Percentiles rank a stretch among this genome's conserved stretches.
These are phyloP conservation scores for Pontederia paniculata DNA, from an alignment of 176 grass and related monocot genomes.

Conservation along the genomic window DNA sequence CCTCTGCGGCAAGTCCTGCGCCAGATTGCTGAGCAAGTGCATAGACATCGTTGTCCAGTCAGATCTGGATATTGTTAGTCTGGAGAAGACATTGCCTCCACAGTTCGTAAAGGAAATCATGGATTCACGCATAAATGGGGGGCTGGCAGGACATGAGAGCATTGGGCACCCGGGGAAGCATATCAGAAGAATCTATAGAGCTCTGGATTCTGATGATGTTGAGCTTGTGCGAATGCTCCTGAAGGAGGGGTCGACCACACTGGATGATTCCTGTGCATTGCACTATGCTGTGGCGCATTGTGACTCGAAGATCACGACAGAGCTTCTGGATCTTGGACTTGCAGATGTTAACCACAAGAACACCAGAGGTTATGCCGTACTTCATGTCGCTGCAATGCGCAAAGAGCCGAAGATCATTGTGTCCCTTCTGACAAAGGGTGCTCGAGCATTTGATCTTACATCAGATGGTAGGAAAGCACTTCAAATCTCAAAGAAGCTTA, in stretches of 20 bases:
- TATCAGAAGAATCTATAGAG: conserved; percentile 55
- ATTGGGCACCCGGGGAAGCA: conserved; percentile 48
- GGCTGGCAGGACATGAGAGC: conserved; percentile 28
- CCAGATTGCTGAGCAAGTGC: conserved; percentile 43
- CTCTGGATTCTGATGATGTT: conserved; percentile 76
- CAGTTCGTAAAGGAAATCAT: conserved; percentile 51
- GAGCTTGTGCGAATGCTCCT: conserved; percentile 83
- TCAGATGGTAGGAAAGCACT: conserved; percentile 72
- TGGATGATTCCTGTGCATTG: conserved; percentile 80
- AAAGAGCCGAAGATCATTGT: conserved; percentile 88
- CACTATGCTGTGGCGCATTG: conserved; percentile 91
- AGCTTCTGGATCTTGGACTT: conserved; percentile 68
- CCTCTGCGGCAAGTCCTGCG: conserved; percentile 53
- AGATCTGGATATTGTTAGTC: conserved; percentile 52
- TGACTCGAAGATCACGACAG: conserved; percentile 74
- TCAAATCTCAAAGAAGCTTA: conserved; percentile 65
- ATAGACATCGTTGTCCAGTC: conserved; percentile 51
- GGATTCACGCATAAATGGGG: conserved; percentile 38
- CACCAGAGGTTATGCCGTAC: conserved; percentile 70
- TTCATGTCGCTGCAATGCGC: conserved; percentile 63
- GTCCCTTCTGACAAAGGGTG: conserved; percentile 88
- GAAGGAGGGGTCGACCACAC: conserved; percentile 67
- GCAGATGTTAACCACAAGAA: conserved; percentile 86
- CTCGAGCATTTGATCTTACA: conserved; percentile 52
- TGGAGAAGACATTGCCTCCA: conserved; percentile 57